Evolutionary conservation across 2,329 filamentous ascomycete genomes (phyloP).

Genomic region (Cladorrhinum sp.): DNA sequence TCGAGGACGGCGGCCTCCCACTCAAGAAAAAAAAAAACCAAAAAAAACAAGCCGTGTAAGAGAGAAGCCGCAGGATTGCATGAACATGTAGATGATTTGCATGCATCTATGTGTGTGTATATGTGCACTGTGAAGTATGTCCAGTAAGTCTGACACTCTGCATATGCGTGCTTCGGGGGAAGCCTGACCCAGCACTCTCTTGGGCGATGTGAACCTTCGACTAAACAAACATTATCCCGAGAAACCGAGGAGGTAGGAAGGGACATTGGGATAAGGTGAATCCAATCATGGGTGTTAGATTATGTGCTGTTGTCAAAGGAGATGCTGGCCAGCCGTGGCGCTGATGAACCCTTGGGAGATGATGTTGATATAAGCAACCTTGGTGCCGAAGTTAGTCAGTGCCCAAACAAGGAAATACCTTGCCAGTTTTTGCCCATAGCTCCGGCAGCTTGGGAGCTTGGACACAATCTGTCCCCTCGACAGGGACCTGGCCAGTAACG

Average conservation of each 20-base stretch:
- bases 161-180: background rate
- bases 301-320: too few relatives aligned
- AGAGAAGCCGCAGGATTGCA: too few relatives aligned
- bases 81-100: background rate
- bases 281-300: too few relatives aligned
- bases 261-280: too few relatives aligned
- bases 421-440: background rate
- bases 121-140: background rate
- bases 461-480: background rate
- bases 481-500: background rate
- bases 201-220: background rate
- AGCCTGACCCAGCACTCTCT: background rate
- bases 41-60: background rate
- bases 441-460: background rate
- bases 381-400: background rate
- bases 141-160: background rate
- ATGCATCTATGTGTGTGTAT: background rate
- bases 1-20: too few relatives aligned
- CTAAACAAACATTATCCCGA: background rate
- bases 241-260: background rate
- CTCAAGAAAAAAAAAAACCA: background rate
- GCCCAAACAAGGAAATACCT: background rate
- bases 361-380: background rate
- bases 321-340: too few relatives aligned
- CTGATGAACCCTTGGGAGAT: background rate